Conservation (phyloP, 2,329 filamentous ascomycete genomes). For the Fusarium compactum region DNA sequence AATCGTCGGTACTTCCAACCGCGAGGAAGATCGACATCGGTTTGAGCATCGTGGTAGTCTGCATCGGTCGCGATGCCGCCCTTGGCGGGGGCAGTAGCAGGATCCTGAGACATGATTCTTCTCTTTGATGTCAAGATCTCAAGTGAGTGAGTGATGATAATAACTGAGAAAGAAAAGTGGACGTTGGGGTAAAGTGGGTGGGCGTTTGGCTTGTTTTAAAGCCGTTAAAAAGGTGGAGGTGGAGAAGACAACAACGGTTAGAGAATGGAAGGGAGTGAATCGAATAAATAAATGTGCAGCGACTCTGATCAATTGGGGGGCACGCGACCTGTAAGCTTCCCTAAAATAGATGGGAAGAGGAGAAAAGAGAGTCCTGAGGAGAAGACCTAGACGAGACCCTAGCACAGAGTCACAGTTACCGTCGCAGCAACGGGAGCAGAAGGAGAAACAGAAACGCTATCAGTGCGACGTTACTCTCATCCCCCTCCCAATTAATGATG, state of each 20-base stretch:
- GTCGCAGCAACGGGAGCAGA: background rate
- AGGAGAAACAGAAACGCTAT: slow-evolving; percentile 11
- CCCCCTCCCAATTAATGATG: background rate
- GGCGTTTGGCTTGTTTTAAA: slow-evolving; percentile 19
- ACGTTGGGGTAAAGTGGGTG: slow-evolving; percentile 11
- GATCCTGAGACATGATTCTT: slow-evolving; percentile 25
- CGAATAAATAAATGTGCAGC: background rate
- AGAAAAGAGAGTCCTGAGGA: slow-evolving; percentile 1
- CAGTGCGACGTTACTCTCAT: slow-evolving; percentile 19
- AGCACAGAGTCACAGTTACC: background rate
- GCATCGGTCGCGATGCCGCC: slow-evolving; percentile 24
- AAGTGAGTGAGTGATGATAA: background rate
- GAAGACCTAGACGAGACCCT: slow-evolving; percentile 2
- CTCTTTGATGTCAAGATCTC: background rate
- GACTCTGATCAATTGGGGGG: background rate
- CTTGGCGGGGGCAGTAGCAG: slow-evolving; percentile 8
- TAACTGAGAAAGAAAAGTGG: background rate
- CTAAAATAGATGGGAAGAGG: slow-evolving; percentile 20
- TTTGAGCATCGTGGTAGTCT: slow-evolving; percentile 19
- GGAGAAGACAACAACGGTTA: background rate
- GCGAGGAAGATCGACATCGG: slow-evolving; percentile 27
- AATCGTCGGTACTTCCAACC: slow-evolving; percentile 44
- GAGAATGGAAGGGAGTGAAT: background rate
- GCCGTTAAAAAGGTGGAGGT: slow-evolving; percentile 21
- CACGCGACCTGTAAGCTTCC: slow-evolving; percentile 26